phyloP scores from a whole-genome alignment of 352 stramenopile genomes.

The Thraustotheca clavata region DNA sequence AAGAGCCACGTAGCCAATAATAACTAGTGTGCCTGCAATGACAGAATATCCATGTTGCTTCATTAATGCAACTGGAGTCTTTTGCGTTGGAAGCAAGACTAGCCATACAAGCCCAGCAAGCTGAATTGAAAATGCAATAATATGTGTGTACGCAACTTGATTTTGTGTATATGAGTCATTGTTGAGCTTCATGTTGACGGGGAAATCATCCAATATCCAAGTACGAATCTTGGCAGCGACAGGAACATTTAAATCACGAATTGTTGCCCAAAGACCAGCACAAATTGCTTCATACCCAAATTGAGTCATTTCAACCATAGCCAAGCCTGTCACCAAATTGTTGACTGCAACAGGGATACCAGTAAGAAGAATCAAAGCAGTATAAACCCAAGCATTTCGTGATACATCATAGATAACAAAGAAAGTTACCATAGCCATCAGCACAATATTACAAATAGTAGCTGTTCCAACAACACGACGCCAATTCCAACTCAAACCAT shows the following conservation, averaged over 20 bases:
- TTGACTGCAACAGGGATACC: constrained; percentile 5
- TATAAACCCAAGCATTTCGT: constrained; percentile 16
- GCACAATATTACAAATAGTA: neutral
- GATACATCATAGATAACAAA: constrained; percentile 13
- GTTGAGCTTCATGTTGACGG: constrained; percentile 42
- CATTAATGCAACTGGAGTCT: neutral
- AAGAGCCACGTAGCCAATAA: neutral
- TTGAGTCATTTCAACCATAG: constrained; percentile 18
- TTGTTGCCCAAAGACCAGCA: constrained; percentile 35
- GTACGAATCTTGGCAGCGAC: constrained; percentile 44
- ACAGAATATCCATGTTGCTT: neutral
- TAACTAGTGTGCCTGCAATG: neutral
- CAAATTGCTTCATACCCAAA: constrained; percentile 35
- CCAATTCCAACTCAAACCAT: constrained; percentile 16
- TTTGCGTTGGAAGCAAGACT: constrained; percentile 35
- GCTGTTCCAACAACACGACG: neutral
- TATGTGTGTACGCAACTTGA: constrained; percentile 35
- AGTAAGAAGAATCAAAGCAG: neutral
- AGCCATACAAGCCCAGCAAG: constrained; percentile 40
- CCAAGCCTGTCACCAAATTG: constrained; percentile 18
- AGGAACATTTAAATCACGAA: constrained; percentile 35
- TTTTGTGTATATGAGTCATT: constrained; percentile 35
- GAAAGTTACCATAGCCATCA: constrained; percentile 4
- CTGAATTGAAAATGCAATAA: constrained; percentile 44
- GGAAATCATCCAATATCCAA: constrained; percentile 43